These are phyloP conservation scores for Apophysomyces ossiformis DNA, from an alignment of 371 early-diverging fungal species.

Conservation along the genomic window DNA sequence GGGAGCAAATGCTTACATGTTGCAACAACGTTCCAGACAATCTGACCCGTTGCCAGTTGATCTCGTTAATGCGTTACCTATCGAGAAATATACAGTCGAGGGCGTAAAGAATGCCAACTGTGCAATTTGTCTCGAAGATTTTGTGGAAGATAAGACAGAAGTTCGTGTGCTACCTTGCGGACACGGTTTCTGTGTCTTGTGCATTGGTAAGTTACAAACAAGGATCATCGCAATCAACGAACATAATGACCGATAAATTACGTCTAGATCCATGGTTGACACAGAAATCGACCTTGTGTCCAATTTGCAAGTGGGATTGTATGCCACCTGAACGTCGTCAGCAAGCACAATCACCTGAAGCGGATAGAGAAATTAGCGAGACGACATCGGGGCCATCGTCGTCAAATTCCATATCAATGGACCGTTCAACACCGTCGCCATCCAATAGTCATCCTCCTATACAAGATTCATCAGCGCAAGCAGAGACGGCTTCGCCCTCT, in stretches of 20 bases:
- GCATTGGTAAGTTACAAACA: conserved; percentile 40
- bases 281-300: conserved; percentile 39
- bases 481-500: not conserved
- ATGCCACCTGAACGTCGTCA: conserved; percentile 31
- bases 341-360: not conserved
- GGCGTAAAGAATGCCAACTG: conserved; percentile 37
- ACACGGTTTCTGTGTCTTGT: conserved; percentile 49
- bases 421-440: not conserved
- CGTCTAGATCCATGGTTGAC: conserved; percentile 43
- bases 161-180: conserved; percentile 45
- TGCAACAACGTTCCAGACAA: conserved; percentile 31
- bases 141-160: conserved; percentile 22
- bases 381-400: not conserved
- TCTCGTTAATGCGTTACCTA: conserved; percentile 27
- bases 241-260: too few relatives aligned
- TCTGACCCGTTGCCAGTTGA: conserved; percentile 44
- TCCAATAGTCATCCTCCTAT: not conserved
- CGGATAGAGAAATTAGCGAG: not conserved
- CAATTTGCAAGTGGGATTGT: conserved; percentile 47
- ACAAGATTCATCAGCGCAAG: not conserved
- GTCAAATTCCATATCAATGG: not conserved
- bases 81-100: conserved; percentile 22
- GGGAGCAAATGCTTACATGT: conserved; percentile 16
- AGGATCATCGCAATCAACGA: too few relatives aligned
- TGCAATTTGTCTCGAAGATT: conserved; percentile 53